Evolutionary conservation across 768 basidiomycete genomes (phyloP).

Genomic region (Omphalotus guepiniiformis): DNA sequence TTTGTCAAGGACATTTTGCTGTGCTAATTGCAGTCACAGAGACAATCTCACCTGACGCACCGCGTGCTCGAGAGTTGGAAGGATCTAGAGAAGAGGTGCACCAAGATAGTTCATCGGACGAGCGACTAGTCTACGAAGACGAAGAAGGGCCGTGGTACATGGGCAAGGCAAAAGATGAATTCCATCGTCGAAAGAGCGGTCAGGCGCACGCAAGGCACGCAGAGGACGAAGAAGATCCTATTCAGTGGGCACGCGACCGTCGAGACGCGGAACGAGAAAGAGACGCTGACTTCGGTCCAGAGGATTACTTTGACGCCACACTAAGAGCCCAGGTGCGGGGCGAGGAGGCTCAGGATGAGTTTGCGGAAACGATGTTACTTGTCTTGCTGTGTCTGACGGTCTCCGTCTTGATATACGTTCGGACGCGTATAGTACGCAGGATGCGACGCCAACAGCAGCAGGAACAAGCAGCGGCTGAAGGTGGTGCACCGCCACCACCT

Average conservation of each 20-base stretch:
- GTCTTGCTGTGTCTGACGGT: slow-evolving; percentile 69
- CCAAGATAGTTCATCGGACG: slow-evolving; percentile 30
- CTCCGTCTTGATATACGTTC: slow-evolving; percentile 71
- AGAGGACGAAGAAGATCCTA: slow-evolving; percentile 57
- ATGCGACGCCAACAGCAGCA: slow-evolving; percentile 61
- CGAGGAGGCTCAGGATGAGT: slow-evolving; percentile 65
- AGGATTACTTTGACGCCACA: slow-evolving; percentile 77
- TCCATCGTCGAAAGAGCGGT: slow-evolving; percentile 47
- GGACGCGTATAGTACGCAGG: slow-evolving; percentile 72
- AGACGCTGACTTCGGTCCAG: slow-evolving; percentile 72
- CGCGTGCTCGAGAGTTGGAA: slow-evolving; percentile 33
- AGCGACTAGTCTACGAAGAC: slow-evolving; percentile 33
- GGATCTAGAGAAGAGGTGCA: slow-evolving; percentile 21
- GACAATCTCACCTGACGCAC: slow-evolving; percentile 19
- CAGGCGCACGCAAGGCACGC: slow-evolving; percentile 18
- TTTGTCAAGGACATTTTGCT: background rate
- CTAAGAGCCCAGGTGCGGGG: slow-evolving; percentile 55
- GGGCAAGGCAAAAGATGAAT: slow-evolving; percentile 79
- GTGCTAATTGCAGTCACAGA: background rate
- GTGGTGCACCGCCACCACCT: slow-evolving; percentile 3
- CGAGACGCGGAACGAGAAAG: slow-evolving; percentile 68
- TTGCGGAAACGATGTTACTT: slow-evolving; percentile 76
- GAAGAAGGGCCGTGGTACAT: slow-evolving; percentile 78
- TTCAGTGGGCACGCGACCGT: slow-evolving; percentile 81
- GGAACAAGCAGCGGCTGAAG: slow-evolving; percentile 33